These are phyloP conservation scores for Pythium folliculosum DNA, from an alignment of 352 stramenopile species.

Conservation along the genomic window DNA sequence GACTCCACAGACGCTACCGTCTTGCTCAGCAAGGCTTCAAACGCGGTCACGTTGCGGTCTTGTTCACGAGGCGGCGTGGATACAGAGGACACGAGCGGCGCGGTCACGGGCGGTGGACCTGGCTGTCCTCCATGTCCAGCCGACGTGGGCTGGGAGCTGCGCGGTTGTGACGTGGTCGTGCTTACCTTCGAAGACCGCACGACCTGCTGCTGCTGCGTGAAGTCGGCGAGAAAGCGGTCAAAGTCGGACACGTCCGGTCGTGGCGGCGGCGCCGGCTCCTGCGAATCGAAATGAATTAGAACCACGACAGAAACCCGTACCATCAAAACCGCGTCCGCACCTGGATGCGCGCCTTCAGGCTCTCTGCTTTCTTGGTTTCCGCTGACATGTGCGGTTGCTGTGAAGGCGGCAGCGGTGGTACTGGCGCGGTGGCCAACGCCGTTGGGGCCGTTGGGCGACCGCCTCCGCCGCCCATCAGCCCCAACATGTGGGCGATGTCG, in stretches of 20 bases:
- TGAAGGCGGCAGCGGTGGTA: neutral
- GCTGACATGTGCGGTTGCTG: neutral
- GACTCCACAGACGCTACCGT: neutral
- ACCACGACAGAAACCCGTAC: too few relatives aligned
- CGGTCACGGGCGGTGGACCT: too few relatives aligned
- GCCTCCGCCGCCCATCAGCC: slow-evolving; percentile 36
- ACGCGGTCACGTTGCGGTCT: neutral
- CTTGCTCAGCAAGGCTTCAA: neutral
- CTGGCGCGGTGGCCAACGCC: neutral
- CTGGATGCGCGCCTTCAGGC: too few relatives aligned
- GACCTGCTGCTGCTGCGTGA: slow-evolving; percentile 6
- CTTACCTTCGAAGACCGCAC: neutral
- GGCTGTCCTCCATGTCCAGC: too few relatives aligned
- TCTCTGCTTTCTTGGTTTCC: too few relatives aligned
- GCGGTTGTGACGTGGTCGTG: neutral
- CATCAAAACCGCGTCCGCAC: neutral
- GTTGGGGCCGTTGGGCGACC: too few relatives aligned
- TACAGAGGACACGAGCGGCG: neutral
- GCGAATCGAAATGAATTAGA: too few relatives aligned
- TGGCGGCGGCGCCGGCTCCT: too few relatives aligned
- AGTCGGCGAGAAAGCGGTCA: slow-evolving; percentile 24
- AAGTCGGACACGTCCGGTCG: slow-evolving; percentile 10
- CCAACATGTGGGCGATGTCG: slow-evolving; percentile 41
- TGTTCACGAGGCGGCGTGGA: neutral
- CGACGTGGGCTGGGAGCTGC: neutral